These are phyloP conservation scores for Anisodus tanguticus DNA, from an alignment of 257 asterid species.

Conservation along the genomic window DNA sequence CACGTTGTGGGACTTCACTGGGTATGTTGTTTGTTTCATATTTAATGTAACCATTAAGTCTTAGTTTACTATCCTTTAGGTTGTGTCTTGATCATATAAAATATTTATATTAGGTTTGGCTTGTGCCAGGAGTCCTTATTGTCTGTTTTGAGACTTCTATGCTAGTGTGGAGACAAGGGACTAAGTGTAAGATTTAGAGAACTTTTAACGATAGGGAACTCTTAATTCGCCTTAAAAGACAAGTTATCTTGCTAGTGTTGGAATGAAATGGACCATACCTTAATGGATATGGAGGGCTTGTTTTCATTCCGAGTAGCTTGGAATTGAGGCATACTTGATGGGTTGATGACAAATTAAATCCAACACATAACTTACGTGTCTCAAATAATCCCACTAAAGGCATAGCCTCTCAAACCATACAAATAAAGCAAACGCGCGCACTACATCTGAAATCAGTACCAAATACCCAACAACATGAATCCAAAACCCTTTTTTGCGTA, in stretches of 20 bases:
- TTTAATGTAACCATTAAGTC: neutral
- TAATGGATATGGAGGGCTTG: neutral
- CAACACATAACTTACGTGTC: neutral
- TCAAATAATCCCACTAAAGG: neutral
- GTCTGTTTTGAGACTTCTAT: neutral
- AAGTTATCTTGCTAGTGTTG: slow-evolving; percentile 8
- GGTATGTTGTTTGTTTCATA: no score
- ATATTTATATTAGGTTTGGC: neutral
- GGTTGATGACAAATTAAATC: neutral
- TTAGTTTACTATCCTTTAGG: neutral
- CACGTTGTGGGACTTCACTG: no score
- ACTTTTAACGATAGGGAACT: neutral
- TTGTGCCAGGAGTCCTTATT: neutral
- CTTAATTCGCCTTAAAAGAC: neutral
- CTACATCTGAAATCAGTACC: neutral
- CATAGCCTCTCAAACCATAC: neutral
- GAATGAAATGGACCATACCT: neutral
- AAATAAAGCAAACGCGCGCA: neutral
- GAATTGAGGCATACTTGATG: neutral
- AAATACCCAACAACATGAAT: neutral
- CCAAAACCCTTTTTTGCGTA: neutral
- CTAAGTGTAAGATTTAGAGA: slow-evolving; percentile 12
- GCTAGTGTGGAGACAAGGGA: neutral
- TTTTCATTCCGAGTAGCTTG: neutral
- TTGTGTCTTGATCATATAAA: neutral